These are phyloP conservation scores for Polychaeton citri DNA, from an alignment of 2,329 filamentous ascomycete genomes.

Conservation along the genomic window DNA sequence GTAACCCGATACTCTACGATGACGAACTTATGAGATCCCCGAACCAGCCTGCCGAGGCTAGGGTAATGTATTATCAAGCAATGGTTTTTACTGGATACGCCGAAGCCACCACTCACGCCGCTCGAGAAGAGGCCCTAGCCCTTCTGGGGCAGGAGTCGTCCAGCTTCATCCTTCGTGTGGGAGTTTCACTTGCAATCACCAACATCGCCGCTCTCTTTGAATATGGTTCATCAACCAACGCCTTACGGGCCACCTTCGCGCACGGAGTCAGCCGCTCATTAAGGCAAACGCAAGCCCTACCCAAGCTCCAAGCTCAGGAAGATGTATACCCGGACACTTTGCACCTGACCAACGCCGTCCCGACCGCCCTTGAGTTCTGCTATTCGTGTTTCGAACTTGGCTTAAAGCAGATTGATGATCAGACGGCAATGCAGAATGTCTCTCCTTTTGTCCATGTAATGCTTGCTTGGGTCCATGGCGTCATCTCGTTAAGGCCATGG, in stretches of 20 bases:
- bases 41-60: conserved; percentile 38
- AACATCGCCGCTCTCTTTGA: conserved; percentile 41
- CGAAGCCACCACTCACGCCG: conserved; percentile 32
- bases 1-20: conserved; percentile 37
- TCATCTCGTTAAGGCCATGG: neutral
- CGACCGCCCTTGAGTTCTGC: conserved; percentile 4
- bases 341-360: neutral
- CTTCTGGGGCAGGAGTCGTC: conserved; percentile 45
- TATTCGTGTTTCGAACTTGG: conserved; percentile 14
- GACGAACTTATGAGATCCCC: conserved; percentile 20
- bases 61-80: conserved; percentile 51
- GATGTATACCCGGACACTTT: conserved; percentile 1
- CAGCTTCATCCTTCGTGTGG: conserved; percentile 19
- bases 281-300: conserved; percentile 4
- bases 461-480: conserved; percentile 43
- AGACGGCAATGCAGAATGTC: conserved; percentile 33
- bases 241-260: conserved; percentile 27
- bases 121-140: conserved; percentile 37
- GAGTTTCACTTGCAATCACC: conserved; percentile 45
- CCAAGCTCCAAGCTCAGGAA: conserved; percentile 2
- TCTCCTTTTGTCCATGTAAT: conserved; percentile 50
- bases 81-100: conserved; percentile 46
- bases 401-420: conserved; percentile 31
- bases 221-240: conserved; percentile 39
- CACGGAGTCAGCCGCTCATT: conserved; percentile 6